Conservation (phyloP, 305 asterid species). For the Fraxinus xanthoxyloides region DNA sequence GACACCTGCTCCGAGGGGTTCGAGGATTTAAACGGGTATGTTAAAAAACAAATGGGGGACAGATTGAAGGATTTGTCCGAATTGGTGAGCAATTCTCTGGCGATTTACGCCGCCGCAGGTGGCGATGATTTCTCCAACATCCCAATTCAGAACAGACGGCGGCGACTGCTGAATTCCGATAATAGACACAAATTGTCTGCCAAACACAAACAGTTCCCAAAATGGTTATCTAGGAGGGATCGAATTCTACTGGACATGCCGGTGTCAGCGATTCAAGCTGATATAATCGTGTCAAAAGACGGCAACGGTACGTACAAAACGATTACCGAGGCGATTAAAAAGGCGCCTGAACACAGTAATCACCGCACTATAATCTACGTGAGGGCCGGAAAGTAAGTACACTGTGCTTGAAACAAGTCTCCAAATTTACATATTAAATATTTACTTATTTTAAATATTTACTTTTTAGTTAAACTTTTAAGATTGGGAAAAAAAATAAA, state of each 20-base stretch:
- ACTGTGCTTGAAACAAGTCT: slow-evolving; percentile 8
- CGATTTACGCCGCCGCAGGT: slow-evolving; percentile 64
- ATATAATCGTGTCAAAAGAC: slow-evolving; percentile 63
- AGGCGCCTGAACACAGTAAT: slow-evolving; percentile 69
- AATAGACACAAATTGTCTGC: background rate
- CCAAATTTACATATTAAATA: background rate
- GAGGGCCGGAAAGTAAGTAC: slow-evolving; percentile 93
- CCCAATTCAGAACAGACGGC: slow-evolving; percentile 76
- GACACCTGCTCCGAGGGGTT: slow-evolving; percentile 92
- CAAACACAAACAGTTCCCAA: slow-evolving; percentile 46
- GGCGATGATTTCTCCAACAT: slow-evolving; percentile 64
- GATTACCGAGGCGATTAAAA: slow-evolving; percentile 79
- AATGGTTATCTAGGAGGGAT: slow-evolving; percentile 69
- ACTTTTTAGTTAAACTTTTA: background rate
- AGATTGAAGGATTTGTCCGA: slow-evolving; percentile 69
- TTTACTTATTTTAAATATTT: background rate
- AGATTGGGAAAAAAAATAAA: background rate
- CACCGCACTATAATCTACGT: slow-evolving; percentile 79
- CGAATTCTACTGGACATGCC: slow-evolving; percentile 57
- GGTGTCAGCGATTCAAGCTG: slow-evolving; percentile 52
- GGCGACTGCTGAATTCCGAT: slow-evolving; percentile 39
- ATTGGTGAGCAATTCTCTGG: slow-evolving; percentile 86
- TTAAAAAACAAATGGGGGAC: slow-evolving; percentile 49
- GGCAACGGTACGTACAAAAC: slow-evolving; percentile 85
- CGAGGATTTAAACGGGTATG: slow-evolving; percentile 50